Evolutionary conservation across 257 asterid genomes (phyloP).

Genomic region (Ilex asprella): DNA sequence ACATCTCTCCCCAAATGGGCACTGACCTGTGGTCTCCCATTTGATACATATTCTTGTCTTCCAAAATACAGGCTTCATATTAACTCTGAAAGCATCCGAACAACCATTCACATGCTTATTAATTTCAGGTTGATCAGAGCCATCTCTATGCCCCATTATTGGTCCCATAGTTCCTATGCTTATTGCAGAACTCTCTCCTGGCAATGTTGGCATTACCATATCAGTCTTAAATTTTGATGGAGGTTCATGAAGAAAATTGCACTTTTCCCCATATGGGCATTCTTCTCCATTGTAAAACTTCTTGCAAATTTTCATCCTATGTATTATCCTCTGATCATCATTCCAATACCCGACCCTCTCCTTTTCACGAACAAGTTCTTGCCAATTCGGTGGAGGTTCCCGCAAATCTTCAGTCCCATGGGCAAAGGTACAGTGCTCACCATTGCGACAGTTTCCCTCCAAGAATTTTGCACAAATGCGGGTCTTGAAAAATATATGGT

Average conservation of each 20-base stretch:
- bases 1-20: conserved; percentile 66
- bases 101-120: conserved; percentile 12
- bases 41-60: conserved; percentile 62
- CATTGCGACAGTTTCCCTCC: conserved; percentile 67
- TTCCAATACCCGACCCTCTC: conserved; percentile 37
- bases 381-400: conserved; percentile 84
- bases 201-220: conserved; percentile 29
- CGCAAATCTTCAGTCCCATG: conserved; percentile 65
- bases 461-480: conserved; percentile 58
- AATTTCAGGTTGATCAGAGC: conserved; percentile 22
- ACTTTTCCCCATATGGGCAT: conserved; percentile 80
- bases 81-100: conserved; percentile 10
- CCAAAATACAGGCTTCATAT: conserved; percentile 30
- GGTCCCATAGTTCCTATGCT: conserved; percentile 46
- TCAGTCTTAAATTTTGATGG: conserved; percentile 35
- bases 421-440: conserved; percentile 72
- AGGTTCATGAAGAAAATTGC: conserved; percentile 70
- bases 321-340: conserved; percentile 57
- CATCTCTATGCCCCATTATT: conserved; percentile 14
- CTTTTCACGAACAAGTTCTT: conserved; percentile 60
- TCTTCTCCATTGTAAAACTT: conserved; percentile 75
- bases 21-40: conserved; percentile 72
- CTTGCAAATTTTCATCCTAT: conserved; percentile 75
- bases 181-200: conserved; percentile 64
- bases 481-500: conserved; percentile 73